phyloP scores from a whole-genome alignment of 2,329 filamentous ascomycete genomes.

The Daldinia sp. region DNA sequence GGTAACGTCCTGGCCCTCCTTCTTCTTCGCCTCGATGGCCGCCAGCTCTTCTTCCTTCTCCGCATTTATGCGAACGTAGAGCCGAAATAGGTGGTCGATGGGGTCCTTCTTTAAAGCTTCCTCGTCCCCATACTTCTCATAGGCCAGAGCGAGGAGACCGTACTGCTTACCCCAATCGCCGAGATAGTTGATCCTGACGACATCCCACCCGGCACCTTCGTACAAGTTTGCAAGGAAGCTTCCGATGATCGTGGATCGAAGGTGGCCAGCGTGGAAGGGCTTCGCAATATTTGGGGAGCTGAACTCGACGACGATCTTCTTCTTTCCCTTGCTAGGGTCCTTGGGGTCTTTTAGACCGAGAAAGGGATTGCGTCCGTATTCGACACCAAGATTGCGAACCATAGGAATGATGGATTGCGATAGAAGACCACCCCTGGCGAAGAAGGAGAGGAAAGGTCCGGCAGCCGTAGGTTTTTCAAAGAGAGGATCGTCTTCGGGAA shows the following conservation, averaged over 20 bases:
- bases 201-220: slow-evolving; percentile 73
- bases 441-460: slow-evolving; percentile 79
- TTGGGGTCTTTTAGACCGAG: slow-evolving; percentile 64
- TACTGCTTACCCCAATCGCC: slow-evolving; percentile 83
- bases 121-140: slow-evolving; percentile 72
- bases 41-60: slow-evolving; percentile 68
- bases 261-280: slow-evolving; percentile 77
- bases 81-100: slow-evolving; percentile 75
- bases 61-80: slow-evolving; percentile 73
- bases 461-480: slow-evolving; percentile 73
- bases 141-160: slow-evolving; percentile 72
- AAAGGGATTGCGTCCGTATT: slow-evolving; percentile 71
- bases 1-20: slow-evolving; percentile 53
- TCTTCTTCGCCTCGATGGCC: slow-evolving; percentile 60
- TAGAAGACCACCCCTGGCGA: slow-evolving; percentile 76
- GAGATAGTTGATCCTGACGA: slow-evolving; percentile 76
- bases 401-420: slow-evolving; percentile 72
- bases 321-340: slow-evolving; percentile 50
- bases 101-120: slow-evolving; percentile 70
- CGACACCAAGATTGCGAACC: slow-evolving; percentile 67
- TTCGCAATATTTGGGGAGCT: slow-evolving; percentile 81
- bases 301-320: slow-evolving; percentile 72
- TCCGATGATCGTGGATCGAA: slow-evolving; percentile 80
- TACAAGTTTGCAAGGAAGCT: slow-evolving; percentile 77
- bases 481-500: slow-evolving; percentile 73